A percentile compares a stretch with the other conserved stretches of the same genome.
Conservation (phyloP, 768 basidiomycete species). For the Cubamyces lactineus region DNA sequence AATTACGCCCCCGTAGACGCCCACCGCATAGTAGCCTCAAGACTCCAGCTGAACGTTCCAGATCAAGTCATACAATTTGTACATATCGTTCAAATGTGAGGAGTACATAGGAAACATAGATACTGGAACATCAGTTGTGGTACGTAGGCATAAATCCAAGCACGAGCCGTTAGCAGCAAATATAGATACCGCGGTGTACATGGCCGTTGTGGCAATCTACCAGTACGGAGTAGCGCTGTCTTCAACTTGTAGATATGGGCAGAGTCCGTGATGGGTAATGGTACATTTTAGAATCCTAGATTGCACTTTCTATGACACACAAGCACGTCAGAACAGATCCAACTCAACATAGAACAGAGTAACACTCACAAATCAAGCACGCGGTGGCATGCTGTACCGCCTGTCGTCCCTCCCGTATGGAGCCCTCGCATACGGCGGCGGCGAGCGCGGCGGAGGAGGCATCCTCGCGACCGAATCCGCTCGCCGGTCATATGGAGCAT, state of each 20-base stretch:
- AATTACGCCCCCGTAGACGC: slow-evolving; percentile 4
- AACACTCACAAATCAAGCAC: slow-evolving; percentile 13
- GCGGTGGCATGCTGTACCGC: slow-evolving; percentile 23
- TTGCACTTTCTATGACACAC: neutral
- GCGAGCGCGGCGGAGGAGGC: slow-evolving; percentile 27
- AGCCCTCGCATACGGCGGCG: slow-evolving; percentile 25
- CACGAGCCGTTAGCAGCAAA: neutral
- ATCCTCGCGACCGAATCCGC: slow-evolving; percentile 13
- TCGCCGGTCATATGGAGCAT: slow-evolving; percentile 25
- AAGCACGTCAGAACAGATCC: neutral
- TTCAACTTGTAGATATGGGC: no score
- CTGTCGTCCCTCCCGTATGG: slow-evolving; percentile 30
- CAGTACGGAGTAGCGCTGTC: neutral
- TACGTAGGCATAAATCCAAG: neutral
- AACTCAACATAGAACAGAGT: neutral
- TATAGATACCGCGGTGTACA: neutral
- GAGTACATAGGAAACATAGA: neutral
- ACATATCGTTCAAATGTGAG: neutral
- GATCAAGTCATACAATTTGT: neutral
- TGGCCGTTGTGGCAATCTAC: no score
- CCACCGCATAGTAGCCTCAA: neutral
- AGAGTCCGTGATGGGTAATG: neutral
- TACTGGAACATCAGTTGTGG: neutral
- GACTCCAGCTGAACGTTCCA: neutral
- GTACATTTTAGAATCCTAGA: slow-evolving; percentile 2